Evolutionary conservation across 2,329 filamentous ascomycete species (phyloP).

Genomic region (Ophiognomonia clavigignenti-juglandacearum): DNA sequence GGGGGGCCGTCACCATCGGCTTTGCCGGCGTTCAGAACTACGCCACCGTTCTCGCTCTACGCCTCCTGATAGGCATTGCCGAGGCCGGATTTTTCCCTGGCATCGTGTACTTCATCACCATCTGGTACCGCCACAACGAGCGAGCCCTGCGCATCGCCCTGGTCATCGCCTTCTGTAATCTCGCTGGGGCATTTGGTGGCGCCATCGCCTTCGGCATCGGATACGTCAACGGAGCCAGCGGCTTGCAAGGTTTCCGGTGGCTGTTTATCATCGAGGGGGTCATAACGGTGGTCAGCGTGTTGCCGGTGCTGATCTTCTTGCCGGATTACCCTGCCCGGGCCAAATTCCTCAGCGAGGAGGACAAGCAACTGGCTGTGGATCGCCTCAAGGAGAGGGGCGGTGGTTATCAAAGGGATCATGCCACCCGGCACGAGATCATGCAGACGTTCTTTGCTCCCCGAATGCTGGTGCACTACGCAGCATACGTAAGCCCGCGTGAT

Average conservation of each 20-base stretch:
- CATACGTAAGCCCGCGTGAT: slow-evolving; percentile 1
- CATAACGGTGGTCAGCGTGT: slow-evolving; percentile 4
- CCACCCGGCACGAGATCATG: slow-evolving; percentile 28
- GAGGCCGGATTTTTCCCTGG: slow-evolving; percentile 30
- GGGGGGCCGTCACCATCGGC: slow-evolving; percentile 20
- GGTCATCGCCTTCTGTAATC: slow-evolving; percentile 14
- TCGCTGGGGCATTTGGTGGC: slow-evolving; percentile 19
- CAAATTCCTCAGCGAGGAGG: slow-evolving; percentile 19
- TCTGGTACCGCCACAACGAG: slow-evolving; percentile 30
- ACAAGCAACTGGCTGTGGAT: slow-evolving; percentile 20
- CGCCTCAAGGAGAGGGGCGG: slow-evolving; percentile 25
- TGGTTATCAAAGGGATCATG: slow-evolving; percentile 31
- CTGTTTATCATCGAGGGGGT: slow-evolving; percentile 11
- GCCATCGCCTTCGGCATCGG: slow-evolving; percentile 28
- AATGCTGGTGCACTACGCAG: slow-evolving; percentile 31
- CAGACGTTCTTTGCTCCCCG: slow-evolving; percentile 30
- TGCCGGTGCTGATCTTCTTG: slow-evolving; percentile 15
- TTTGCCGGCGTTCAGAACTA: slow-evolving; percentile 25
- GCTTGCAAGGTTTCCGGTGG: slow-evolving; percentile 33
- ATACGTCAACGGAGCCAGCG: slow-evolving; percentile 30
- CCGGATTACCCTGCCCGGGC: slow-evolving; percentile 23
- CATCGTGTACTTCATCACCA: slow-evolving; percentile 27
- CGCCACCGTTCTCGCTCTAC: slow-evolving; percentile 21
- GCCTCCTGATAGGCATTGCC: slow-evolving; percentile 30
- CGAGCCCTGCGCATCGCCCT: slow-evolving; percentile 20